phyloP scores from a whole-genome alignment of 225 moss, liverwort and hornwort genomes.

The Sphagnum tenellum region DNA sequence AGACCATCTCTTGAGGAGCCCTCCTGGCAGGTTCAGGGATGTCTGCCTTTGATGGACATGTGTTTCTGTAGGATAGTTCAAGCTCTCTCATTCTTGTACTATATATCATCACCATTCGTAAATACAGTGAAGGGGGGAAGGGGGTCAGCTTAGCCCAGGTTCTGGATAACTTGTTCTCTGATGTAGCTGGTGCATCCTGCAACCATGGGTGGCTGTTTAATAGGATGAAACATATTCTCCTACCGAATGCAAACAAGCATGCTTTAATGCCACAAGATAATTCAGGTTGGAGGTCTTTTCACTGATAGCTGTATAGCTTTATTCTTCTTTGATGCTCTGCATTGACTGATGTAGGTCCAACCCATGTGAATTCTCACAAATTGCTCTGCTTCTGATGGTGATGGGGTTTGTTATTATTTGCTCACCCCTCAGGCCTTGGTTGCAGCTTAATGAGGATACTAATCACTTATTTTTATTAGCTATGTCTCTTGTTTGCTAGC shows the following conservation, averaged over 20 bases:
- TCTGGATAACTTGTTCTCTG: slow-evolving; percentile 61
- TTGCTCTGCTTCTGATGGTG: too few relatives aligned
- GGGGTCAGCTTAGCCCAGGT: slow-evolving; percentile 22
- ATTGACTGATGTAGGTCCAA: too few relatives aligned
- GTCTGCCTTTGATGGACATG: slow-evolving; percentile 12
- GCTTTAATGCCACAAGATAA: too few relatives aligned
- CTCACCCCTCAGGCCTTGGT: too few relatives aligned
- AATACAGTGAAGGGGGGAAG: slow-evolving; percentile 28
- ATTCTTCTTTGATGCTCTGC: too few relatives aligned
- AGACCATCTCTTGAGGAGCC: slow-evolving; percentile 22
- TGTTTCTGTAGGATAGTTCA: slow-evolving; percentile 47
- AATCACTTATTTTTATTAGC: too few relatives aligned
- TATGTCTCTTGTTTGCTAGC: too few relatives aligned
- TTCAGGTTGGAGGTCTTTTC: too few relatives aligned
- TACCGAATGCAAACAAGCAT: slow-evolving; percentile 42
- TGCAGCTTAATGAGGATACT: too few relatives aligned
- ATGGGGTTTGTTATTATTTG: too few relatives aligned
- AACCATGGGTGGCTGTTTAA: slow-evolving; percentile 35
- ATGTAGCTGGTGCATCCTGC: slow-evolving; percentile 49
- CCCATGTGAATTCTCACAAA: too few relatives aligned
- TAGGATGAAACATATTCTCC: slow-evolving; percentile 57
- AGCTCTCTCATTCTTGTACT: slow-evolving; percentile 60
- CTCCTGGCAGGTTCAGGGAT: slow-evolving; percentile 11
- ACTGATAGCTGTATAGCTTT: too few relatives aligned
- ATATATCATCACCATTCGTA: slow-evolving; percentile 55